Base-by-base conservation (phyloP, 345 rosid species). In the Eucalyptus curtisii region DNA sequence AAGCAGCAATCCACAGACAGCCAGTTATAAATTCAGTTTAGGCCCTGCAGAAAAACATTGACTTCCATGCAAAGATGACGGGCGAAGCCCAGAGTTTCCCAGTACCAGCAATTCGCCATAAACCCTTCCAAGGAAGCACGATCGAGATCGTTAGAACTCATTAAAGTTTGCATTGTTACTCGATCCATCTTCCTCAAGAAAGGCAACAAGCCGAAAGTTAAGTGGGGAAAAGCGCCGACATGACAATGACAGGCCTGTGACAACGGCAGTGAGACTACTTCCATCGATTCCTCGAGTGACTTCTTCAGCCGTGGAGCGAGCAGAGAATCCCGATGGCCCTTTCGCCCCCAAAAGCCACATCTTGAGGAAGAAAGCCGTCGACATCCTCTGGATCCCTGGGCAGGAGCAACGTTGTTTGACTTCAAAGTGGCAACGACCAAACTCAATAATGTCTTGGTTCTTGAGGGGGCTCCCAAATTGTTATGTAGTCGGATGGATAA, bases 201-300 rank as follows among this genome's bases (percentile, higher is more conserved):
- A 19, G 49, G 20, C 16, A 37, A 47, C 14, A 33, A 11, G 31
- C 15, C 59, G 45, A 82, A 68, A 55, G 10, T 6, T 55, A 86
- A 44, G 55, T 59, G 30, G 27, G 86, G 48, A 44, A 84, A 7
- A 42, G 31, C 86, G 25, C 31, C 27, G 61, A 25, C 15, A 3
- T 27, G 15, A 59, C 66, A 27, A 59, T 12, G n/a, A 45, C 30
- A 50, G 53, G 92, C 94, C 95, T 85, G 94, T 92, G 88, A 94
- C 89, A 49, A 92, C 86, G 87, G 95, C 94, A 53, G 95, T 93
- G 89, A 94, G 93, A 64, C 90, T 93, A 87, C 89, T 86, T 30
- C 91, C 94, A 89, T 94, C 94, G 81, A 94, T 86, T 86, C 94
- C 93, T 37, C 85, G 89, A 27, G 95, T 94, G 85, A 92, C 94